Evolutionary conservation across 108 stramenopile species (phyloP).

Genomic region (Skeletonema menzelii): DNA sequence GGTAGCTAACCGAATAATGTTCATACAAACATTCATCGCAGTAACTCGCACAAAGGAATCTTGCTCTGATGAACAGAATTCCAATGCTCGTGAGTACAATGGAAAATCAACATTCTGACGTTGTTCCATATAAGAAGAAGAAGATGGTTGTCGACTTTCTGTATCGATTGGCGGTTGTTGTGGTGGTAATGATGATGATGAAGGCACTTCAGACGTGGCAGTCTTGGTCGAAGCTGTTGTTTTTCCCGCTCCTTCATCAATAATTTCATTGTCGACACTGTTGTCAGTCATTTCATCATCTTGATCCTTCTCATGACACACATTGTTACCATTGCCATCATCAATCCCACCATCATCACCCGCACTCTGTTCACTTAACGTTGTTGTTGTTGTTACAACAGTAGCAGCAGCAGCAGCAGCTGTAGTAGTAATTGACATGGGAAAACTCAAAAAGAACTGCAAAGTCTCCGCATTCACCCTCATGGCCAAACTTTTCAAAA

Average conservation of each 20-base stretch:
- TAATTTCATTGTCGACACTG: background rate
- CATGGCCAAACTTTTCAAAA: constrained; percentile 86
- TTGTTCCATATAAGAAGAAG: constrained; percentile 6
- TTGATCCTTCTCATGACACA: background rate
- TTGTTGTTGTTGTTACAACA: no score
- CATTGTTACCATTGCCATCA: background rate
- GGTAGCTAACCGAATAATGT: constrained; percentile 77
- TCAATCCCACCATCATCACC: background rate
- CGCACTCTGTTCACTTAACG: background rate
- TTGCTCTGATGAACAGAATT: constrained; percentile 80
- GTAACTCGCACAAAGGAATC: constrained; percentile 87
- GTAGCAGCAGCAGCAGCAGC: no score
- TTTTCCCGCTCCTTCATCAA: background rate
- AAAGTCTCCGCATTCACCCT: constrained; percentile 86
- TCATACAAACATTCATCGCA: constrained; percentile 90
- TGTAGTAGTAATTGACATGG: constrained; percentile 5
- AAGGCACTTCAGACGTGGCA: background rate
- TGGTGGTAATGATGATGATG: background rate
- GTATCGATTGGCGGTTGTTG: background rate
- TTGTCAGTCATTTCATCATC: constrained; percentile 22
- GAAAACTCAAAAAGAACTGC: constrained; percentile 85
- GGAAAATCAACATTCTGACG: constrained; percentile 66
- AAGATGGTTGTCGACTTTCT: background rate
- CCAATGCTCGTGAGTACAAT: constrained; percentile 80
- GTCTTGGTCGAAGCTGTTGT: background rate